Conservation (phyloP, 192 early-diverging fungal genomes). For the Coemansia sp. region DNA sequence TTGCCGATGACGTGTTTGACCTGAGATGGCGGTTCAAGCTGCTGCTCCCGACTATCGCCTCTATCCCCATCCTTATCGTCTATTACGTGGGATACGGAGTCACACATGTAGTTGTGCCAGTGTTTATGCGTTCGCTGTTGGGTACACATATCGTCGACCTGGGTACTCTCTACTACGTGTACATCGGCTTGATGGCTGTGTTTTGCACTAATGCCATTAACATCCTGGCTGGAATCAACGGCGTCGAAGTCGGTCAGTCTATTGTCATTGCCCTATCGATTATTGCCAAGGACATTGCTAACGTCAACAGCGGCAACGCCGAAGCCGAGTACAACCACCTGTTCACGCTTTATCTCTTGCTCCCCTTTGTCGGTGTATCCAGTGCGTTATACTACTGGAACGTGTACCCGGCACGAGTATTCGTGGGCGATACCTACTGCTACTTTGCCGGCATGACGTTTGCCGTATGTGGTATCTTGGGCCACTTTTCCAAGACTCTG, state of each 20-base stretch:
- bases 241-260: conserved; percentile 93
- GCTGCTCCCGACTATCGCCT: conserved; percentile 88
- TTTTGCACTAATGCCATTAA: conserved; percentile 99
- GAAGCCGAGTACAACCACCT: conserved; percentile 80
- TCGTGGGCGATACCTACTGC: conserved; percentile 96
- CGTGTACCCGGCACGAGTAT: conserved; percentile 89
- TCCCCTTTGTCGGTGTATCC: conserved; percentile 92
- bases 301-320: conserved; percentile 34
- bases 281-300: conserved; percentile 54
- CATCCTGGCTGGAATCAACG: conserved; percentile 97
- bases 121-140: conserved; percentile 74
- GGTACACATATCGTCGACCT: conserved; percentile 74
- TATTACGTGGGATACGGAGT: conserved; percentile 90
- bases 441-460: conserved; percentile 99
- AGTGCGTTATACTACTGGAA: conserved; percentile 83
- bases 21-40: conserved; percentile 97
- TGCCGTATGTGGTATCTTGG: conserved; percentile 94
- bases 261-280: conserved; percentile 90
- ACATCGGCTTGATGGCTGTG: conserved; percentile 84
- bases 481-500: conserved; percentile 92
- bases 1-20: conserved; percentile 97
- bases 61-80: conserved; percentile 91
- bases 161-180: conserved; percentile 92
- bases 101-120: conserved; percentile 86
- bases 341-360: conserved; percentile 86